Base-by-base conservation (phyloP, 1,284 basidiomycete species). In the Ceratobasidium sp. region DNA sequence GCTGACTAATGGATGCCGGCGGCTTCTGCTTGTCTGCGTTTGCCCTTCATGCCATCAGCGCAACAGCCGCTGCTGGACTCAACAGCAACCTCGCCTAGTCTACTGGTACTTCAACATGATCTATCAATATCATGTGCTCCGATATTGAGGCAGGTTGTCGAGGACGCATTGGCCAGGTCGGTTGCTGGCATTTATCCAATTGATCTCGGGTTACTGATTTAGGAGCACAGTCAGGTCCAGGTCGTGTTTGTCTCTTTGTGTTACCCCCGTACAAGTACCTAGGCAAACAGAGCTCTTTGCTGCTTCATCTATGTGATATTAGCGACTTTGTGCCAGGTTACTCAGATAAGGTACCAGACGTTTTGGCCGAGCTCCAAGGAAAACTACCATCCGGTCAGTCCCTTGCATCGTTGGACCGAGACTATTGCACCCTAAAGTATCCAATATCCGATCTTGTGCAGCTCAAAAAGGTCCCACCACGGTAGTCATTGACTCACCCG, bases 401-500 rank as follows among this genome's bases (percentile, higher is more conserved):
- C 10, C 23, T 53, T 53, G 32, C 14, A 12, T 16, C 23, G 4
- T 9, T 18, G 10, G 8, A 23, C 1, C 5, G 1, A 2, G 39
- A n/a, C 1, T 30, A 34, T 1, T 69, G n/a, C 2, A 14, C 26
- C 50, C 12, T 4, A 39, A 32, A n/a, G 1, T n/a, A n/a, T n/a
- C n/a, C n/a, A n/a, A n/a, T n/a, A 23, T n/a, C 14, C 28, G 34
- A 3, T 23, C n/a, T 12, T 28, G 26, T 9, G 12, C 21, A 69
- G 65, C 58, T 30, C 34, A n/a, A n/a, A 58, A 58, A 10, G 30
- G 26, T 1, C 14, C 52, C 21, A 14, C 58, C 30, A 23, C 28
- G 21, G 21, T 74, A 16, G 46, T 71, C 12, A 65, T 75, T 18
- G 74, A 75, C 39, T 72, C 70, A 14, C 43, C 65, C 5, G 74